Evolutionary conservation across 2,329 filamentous ascomycete species (phyloP).

Genomic region (Westerdykella sp.): DNA sequence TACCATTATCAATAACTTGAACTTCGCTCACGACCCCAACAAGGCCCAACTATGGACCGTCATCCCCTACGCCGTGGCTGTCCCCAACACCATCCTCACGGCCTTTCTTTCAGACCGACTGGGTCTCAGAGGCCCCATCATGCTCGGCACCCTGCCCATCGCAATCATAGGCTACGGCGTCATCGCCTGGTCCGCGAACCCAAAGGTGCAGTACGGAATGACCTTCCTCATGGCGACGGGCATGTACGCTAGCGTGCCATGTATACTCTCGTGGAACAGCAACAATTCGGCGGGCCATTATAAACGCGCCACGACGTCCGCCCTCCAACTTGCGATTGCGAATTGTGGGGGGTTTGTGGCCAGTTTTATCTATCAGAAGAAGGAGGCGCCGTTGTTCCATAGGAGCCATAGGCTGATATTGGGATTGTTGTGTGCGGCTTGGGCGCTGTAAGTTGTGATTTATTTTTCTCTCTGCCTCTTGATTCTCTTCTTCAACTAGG

Average conservation of each 20-base stretch:
- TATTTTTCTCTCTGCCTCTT: too few relatives aligned
- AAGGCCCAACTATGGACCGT: conserved; percentile 58
- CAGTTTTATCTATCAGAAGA: conserved; percentile 56
- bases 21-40: conserved; percentile 50
- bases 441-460: too few relatives aligned
- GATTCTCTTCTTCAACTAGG: too few relatives aligned
- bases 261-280: conserved; percentile 59
- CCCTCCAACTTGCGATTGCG: conserved; percentile 59
- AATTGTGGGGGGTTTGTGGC: conserved; percentile 64
- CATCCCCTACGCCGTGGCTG: conserved; percentile 57
- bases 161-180: conserved; percentile 61
- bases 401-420: conserved; percentile 14
- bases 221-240: conserved; percentile 62
- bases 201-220: conserved; percentile 57
- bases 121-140: conserved; percentile 53
- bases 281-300: conserved; percentile 66
- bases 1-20: conserved; percentile 56
- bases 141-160: conserved; percentile 58
- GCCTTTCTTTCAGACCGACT: conserved; percentile 57
- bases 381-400: conserved; percentile 53
- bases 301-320: conserved; percentile 62
- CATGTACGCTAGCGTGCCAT: conserved; percentile 57
- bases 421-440: too few relatives aligned
- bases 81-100: conserved; percentile 15
- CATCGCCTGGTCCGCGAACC: conserved; percentile 51